Percentiles rank a stretch among this genome's conserved stretches.
Evolutionary conservation across 225 moss, liverwort and hornwort species (phyloP).

Genomic region (Marchantia paleacea): DNA sequence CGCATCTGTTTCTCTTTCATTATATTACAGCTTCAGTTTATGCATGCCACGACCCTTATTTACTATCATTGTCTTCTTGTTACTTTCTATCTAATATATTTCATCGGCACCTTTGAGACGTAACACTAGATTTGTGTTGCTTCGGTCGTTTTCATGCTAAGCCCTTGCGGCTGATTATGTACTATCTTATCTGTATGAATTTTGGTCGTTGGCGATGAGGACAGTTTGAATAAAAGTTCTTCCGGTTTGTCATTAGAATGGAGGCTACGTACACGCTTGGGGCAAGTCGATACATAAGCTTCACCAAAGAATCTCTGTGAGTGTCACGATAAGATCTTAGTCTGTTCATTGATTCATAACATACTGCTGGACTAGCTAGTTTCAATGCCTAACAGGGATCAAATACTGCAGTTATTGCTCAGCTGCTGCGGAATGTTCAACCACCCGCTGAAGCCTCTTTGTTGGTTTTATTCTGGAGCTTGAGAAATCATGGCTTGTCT

Average conservation of each 20-base stretch:
- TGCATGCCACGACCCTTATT: no score
- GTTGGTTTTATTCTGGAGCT: background rate
- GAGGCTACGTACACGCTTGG: slow-evolving; percentile 82
- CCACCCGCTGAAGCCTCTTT: background rate
- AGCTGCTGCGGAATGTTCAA: background rate
- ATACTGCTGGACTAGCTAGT: background rate
- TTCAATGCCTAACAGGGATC: background rate
- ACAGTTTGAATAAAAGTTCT: background rate
- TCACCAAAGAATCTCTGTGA: slow-evolving; percentile 70
- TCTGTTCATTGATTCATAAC: no score
- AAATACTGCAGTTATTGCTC: background rate
- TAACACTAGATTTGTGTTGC: no score
- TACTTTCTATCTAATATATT: no score
- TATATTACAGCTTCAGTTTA: no score
- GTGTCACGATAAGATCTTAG: slow-evolving; percentile 4
- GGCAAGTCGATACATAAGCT: slow-evolving; percentile 71
- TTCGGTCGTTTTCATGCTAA: background rate
- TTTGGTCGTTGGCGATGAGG: background rate
- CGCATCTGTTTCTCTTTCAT: no score
- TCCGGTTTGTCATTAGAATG: slow-evolving; percentile 43
- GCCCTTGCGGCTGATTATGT: background rate
- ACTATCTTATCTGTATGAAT: no score
- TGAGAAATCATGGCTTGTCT: background rate
- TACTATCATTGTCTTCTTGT: no score
- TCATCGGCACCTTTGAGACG: no score